These are phyloP conservation scores for Mycena kentingensis DNA, from an alignment of 768 basidiomycete genomes.

Conservation along the genomic window DNA sequence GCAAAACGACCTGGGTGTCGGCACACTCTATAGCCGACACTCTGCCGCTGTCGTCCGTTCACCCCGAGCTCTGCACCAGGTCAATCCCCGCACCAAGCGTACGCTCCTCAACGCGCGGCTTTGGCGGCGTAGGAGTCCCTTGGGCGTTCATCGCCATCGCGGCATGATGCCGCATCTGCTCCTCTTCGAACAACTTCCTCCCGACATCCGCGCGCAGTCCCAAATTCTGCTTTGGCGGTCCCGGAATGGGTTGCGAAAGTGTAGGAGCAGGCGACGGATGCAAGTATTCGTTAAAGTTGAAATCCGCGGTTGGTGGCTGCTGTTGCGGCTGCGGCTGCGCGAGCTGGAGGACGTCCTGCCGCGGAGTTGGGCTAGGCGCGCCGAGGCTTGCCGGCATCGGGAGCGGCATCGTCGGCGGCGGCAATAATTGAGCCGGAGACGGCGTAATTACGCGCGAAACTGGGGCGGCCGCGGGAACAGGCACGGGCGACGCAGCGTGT, in stretches of 20 bases:
- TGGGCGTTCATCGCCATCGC: conserved; percentile 22
- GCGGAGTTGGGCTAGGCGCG: conserved; percentile 5
- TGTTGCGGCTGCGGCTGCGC: conserved; percentile 1
- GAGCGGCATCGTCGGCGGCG: conserved; percentile 24
- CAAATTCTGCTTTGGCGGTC: conserved; percentile 30
- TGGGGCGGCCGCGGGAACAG: conserved; percentile 8
- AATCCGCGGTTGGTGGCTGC: conserved; percentile 31
- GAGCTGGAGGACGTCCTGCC: conserved; percentile 25
- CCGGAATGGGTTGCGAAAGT: conserved; percentile 26
- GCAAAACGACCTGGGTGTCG: conserved; percentile 4
- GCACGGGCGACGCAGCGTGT: conserved; percentile 19
- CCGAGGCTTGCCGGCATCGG: conserved; percentile 1
- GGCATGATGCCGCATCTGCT: conserved; percentile 49
- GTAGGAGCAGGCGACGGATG: conserved; percentile 60
- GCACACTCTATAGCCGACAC: conserved; percentile 4
- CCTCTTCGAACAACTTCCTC: conserved; percentile 70
- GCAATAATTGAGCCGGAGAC: conserved; percentile 27
- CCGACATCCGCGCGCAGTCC: conserved; percentile 66
- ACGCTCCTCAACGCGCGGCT: conserved; percentile 19
- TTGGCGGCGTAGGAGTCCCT: conserved; percentile 15
- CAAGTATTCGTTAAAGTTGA: conserved; percentile 73
- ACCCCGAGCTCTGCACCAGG: conserved; percentile 40
- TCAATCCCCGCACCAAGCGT: conserved; percentile 46
- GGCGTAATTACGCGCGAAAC: too few relatives aligned
- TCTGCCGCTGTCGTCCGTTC: conserved; percentile 13